A percentile compares a stretch with the other conserved stretches of the same genome.
Conservation (phyloP, 371 early-diverging fungal genomes). For the Amoeboaphelidium occidentale region DNA sequence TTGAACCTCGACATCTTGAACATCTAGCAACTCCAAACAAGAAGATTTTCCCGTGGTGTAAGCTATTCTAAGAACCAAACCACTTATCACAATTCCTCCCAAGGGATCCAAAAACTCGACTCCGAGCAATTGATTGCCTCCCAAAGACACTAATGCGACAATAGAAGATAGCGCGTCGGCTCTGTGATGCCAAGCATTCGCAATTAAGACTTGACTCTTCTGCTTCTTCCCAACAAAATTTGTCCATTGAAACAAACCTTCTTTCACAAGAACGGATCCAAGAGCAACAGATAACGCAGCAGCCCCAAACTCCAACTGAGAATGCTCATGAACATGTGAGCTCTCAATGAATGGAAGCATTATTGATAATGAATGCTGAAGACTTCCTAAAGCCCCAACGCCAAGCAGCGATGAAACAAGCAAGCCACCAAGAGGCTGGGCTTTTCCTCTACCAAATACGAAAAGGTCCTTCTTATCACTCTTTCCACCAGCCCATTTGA, state of each 20-base stretch:
- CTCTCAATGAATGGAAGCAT: slow-evolving; percentile 11
- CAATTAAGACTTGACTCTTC: slow-evolving; percentile 32
- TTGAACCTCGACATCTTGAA: too few species aligned
- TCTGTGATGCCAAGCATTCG: slow-evolving; percentile 53
- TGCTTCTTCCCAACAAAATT: slow-evolving; percentile 24
- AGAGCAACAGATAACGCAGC: slow-evolving; percentile 44
- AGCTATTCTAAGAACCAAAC: slow-evolving; percentile 29
- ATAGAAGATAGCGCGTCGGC: slow-evolving; percentile 35
- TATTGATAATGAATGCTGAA: slow-evolving; percentile 31
- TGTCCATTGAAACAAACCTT: slow-evolving; percentile 32
- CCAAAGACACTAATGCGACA: slow-evolving; percentile 32
- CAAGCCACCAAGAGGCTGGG: slow-evolving; percentile 38
- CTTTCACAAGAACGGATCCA: slow-evolving; percentile 31
- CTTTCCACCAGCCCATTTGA: slow-evolving; percentile 31
- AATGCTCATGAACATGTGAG: slow-evolving; percentile 14
- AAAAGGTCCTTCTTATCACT: slow-evolving; percentile 30
- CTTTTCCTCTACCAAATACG: slow-evolving; percentile 41
- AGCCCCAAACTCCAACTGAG: slow-evolving; percentile 21
- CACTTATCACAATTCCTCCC: slow-evolving; percentile 32
- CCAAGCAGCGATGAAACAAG: slow-evolving; percentile 33
- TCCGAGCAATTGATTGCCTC: slow-evolving; percentile 25
- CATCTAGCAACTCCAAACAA: too few species aligned
- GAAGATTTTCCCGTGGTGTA: too few species aligned
- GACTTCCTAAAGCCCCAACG: slow-evolving; percentile 30
- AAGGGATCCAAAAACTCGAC: slow-evolving; percentile 36